These are phyloP conservation scores for Kockiozyma suomiensis DNA, from an alignment of 805 yeast genomes.

Conservation along the genomic window DNA sequence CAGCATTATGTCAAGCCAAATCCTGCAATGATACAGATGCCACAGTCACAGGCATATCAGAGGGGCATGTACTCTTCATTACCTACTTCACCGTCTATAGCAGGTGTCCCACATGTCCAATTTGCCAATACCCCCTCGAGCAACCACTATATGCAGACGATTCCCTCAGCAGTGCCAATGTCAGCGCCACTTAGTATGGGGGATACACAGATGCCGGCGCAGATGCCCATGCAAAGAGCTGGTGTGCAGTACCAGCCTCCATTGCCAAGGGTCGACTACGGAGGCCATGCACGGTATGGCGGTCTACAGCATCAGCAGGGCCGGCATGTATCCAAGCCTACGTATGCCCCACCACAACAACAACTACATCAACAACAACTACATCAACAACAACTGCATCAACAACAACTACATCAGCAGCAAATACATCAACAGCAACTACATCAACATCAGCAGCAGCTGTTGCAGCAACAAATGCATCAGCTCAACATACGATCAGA, in stretches of 20 bases:
- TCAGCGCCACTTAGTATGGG: slow-evolving; percentile 2
- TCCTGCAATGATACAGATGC: not conserved
- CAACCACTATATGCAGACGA: slow-evolving; percentile 7
- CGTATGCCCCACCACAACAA: not conserved
- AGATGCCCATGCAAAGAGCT: not conserved
- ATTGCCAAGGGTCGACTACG: not conserved
- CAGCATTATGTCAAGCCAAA: not conserved
- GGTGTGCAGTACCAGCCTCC: not conserved
- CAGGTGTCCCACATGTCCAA: not conserved
- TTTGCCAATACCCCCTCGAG: too few species aligned
- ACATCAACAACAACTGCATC: slow-evolving; percentile 22
- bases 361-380: too few species aligned
- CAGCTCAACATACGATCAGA: slow-evolving; percentile 18
- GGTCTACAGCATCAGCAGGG: not conserved
- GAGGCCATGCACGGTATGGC: not conserved
- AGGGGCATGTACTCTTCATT: slow-evolving; percentile 4
- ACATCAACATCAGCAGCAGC: slow-evolving; percentile 23
- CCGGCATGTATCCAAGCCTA: not conserved
- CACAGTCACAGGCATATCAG: not conserved
- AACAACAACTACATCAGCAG: slow-evolving; percentile 14
- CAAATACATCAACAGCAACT: too few species aligned
- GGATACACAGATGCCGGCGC: slow-evolving; percentile 6
- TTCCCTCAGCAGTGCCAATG: too few species aligned
- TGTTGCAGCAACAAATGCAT: slow-evolving; percentile 28
- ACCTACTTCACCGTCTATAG: not conserved